Evolutionary conservation across 768 basidiomycete species (phyloP).

Genomic region (Tricholoma saponaceum): DNA sequence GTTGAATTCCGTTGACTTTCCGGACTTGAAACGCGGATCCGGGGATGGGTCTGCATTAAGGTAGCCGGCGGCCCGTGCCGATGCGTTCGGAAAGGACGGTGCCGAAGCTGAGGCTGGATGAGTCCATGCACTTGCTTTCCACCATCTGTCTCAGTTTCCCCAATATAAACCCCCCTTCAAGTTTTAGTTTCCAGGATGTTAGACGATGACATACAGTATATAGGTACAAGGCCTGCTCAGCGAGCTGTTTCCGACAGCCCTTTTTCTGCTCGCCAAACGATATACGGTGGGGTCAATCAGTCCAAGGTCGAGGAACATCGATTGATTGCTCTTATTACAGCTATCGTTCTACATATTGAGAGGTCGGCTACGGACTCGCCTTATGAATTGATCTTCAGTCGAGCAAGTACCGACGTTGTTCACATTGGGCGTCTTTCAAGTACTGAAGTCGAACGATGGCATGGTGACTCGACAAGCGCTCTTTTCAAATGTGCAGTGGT

Average conservation of each 20-base stretch:
- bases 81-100: neutral
- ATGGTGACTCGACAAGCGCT: constrained; percentile 41
- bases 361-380: constrained; percentile 41
- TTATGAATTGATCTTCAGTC: constrained; percentile 48
- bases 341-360: constrained; percentile 57
- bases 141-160: constrained; percentile 8
- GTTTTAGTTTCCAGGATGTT: constrained; percentile 19
- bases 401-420: constrained; percentile 45
- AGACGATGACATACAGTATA: constrained; percentile 62
- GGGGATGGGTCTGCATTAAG: neutral
- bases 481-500: constrained; percentile 77
- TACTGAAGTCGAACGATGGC: constrained; percentile 36
- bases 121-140: constrained; percentile 5
- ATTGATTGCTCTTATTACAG: constrained; percentile 30
- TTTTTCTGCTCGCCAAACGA: constrained; percentile 25
- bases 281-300: constrained; percentile 36
- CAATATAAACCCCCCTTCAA: constrained; percentile 1
- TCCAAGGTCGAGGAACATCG: constrained; percentile 13
- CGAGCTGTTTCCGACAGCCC: constrained; percentile 17
- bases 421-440: constrained; percentile 68
- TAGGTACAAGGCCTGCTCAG: constrained; percentile 39
- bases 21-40: neutral
- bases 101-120: neutral
- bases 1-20: neutral
- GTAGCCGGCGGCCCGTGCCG: neutral